These are phyloP conservation scores for Achaetomium macrosporum DNA, from an alignment of 2,329 filamentous ascomycete genomes.

Conservation along the genomic window DNA sequence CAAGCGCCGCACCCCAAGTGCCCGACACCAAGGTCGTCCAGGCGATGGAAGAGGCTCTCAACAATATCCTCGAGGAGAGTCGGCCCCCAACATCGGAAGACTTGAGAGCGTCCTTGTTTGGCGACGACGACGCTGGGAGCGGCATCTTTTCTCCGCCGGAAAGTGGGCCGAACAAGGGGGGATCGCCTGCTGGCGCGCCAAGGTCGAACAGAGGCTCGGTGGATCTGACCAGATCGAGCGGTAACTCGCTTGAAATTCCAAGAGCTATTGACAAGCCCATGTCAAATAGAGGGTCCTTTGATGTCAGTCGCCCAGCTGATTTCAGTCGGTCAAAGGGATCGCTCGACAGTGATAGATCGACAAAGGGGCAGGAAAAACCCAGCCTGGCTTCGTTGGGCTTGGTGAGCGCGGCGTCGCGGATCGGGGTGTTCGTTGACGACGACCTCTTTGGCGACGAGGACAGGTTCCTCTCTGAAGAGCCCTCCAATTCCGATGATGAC, in stretches of 20 bases:
- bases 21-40: slow-evolving; percentile 79
- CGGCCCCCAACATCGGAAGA: slow-evolving; percentile 59
- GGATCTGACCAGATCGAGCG: background rate
- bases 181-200: background rate
- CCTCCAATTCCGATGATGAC: slow-evolving; percentile 61
- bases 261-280: background rate
- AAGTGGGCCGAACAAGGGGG: background rate
- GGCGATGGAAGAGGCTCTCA: slow-evolving; percentile 87
- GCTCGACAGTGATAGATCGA: slow-evolving; percentile 32
- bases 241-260: slow-evolving; percentile 3
- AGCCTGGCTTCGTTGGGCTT: slow-evolving; percentile 88
- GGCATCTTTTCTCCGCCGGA: slow-evolving; percentile 44
- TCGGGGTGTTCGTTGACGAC: slow-evolving; percentile 89
- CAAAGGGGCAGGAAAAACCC: slow-evolving; percentile 59
- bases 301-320: slow-evolving; percentile 53
- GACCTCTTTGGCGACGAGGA: slow-evolving; percentile 89
- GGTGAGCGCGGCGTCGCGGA: slow-evolving; percentile 78
- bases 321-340: slow-evolving; percentile 28
- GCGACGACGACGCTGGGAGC: slow-evolving; percentile 40
- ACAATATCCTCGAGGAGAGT: slow-evolving; percentile 82
- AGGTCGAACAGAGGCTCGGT: slow-evolving; percentile 1
- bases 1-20: slow-evolving; percentile 42
- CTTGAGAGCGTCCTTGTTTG: slow-evolving; percentile 62
- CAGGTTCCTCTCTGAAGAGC: slow-evolving; percentile 78
- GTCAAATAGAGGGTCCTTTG: slow-evolving; percentile 8